These are phyloP conservation scores for Hirsutella rhossiliensis DNA, from an alignment of 2,329 filamentous ascomycete species.

Conservation along the genomic window DNA sequence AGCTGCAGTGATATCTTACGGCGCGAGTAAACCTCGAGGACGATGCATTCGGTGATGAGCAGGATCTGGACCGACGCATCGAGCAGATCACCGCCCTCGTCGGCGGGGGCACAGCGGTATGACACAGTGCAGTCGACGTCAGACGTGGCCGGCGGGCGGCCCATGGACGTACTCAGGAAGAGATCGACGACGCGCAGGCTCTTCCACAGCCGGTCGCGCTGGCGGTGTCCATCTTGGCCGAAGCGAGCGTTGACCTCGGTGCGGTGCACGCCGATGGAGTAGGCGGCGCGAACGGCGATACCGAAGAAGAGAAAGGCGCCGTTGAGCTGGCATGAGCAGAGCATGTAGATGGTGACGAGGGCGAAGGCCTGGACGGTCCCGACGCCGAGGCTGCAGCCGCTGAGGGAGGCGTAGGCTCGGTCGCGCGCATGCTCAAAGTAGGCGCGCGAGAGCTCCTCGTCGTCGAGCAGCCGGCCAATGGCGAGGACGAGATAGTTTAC, in stretches of 20 bases:
- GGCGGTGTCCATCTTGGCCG: conserved; percentile 26
- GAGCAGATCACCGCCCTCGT: conserved; percentile 24
- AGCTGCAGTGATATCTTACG: conserved; percentile 39
- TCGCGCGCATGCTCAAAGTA: conserved; percentile 39
- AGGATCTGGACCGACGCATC: conserved; percentile 41
- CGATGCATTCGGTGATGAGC: conserved; percentile 35
- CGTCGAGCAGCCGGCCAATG: conserved; percentile 31
- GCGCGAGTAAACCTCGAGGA: conserved; percentile 39
- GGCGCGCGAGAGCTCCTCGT: conserved; percentile 27
- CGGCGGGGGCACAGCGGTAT: conserved; percentile 23
- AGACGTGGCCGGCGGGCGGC: conserved; percentile 38
- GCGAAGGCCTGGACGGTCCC: conserved; percentile 37
- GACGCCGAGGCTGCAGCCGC: conserved; percentile 34
- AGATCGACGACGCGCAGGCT: conserved; percentile 39
- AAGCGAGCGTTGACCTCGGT: conserved; percentile 42
- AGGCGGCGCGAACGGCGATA: conserved; percentile 37
- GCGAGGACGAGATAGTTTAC: conserved; percentile 38
- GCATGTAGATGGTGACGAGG: conserved; percentile 40
- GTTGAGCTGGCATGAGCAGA: conserved; percentile 42
- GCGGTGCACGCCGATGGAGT: conserved; percentile 39
- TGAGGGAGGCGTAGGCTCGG: conserved; percentile 30
- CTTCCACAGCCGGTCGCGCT: conserved; percentile 40
- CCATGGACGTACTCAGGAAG: conserved; percentile 41
- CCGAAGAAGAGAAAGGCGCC: conserved; percentile 42
- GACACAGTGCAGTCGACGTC: conserved; percentile 42